A percentile compares a stretch with the other conserved stretches of the same genome.
phyloP scores from a whole-genome alignment of 2,329 filamentous ascomycete species.

The Gaeumannomyces tritici region DNA sequence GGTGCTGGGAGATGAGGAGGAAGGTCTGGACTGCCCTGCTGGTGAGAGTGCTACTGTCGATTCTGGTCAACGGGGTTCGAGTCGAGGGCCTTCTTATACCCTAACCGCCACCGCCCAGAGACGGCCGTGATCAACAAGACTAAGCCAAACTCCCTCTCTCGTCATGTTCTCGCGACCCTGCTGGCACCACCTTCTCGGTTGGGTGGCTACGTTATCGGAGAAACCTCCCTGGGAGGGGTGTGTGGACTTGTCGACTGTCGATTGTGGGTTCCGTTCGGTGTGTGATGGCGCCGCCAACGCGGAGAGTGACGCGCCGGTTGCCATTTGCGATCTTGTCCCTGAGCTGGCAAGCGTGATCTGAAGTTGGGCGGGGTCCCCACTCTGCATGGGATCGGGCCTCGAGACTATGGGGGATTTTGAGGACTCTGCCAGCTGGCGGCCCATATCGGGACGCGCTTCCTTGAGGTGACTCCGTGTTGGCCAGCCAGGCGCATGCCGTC shows the following conservation, averaged over 20 bases:
- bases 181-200: not conserved
- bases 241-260: not conserved
- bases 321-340: not conserved
- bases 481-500: not conserved
- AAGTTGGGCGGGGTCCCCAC: not conserved
- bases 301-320: not conserved
- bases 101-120: not conserved
- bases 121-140: not conserved
- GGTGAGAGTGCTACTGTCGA: not conserved
- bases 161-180: too few species aligned
- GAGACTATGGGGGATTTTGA: conserved; percentile 1
- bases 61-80: not conserved
- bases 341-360: not conserved
- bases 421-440: not conserved
- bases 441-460: not conserved
- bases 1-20: not conserved
- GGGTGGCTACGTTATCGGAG: not conserved
- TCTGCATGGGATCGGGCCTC: not conserved
- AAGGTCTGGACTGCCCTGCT: not conserved
- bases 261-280: not conserved
- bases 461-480: not conserved
- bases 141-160: not conserved
- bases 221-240: too few species aligned
- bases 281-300: not conserved
- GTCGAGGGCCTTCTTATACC: not conserved